phyloP scores from a whole-genome alignment of 2,329 filamentous ascomycete species.

The Dichotomopilus funicola region DNA sequence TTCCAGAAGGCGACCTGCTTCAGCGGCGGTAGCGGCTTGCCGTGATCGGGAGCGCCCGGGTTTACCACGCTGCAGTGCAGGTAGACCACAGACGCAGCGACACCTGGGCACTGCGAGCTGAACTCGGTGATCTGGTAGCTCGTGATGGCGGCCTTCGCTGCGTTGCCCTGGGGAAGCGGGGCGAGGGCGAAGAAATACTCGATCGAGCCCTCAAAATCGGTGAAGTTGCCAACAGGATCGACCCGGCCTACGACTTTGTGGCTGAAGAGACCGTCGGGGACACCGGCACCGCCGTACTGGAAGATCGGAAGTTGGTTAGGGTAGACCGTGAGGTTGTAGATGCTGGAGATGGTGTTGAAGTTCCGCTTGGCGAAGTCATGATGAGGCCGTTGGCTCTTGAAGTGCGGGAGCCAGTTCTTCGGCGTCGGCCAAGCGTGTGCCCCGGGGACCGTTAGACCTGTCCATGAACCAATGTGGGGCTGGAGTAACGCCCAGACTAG shows the following conservation, averaged over 20 bases:
- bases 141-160: constrained; percentile 28
- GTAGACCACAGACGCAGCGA: constrained; percentile 34
- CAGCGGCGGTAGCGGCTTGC: constrained; percentile 28
- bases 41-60: constrained; percentile 26
- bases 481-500: constrained; percentile 5
- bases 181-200: constrained; percentile 41
- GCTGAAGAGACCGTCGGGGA: constrained; percentile 35
- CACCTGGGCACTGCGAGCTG: constrained; percentile 29
- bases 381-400: constrained; percentile 6
- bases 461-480: neutral
- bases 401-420: neutral
- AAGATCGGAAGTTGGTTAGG: constrained; percentile 34
- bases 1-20: constrained; percentile 41
- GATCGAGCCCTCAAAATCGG: constrained; percentile 35
- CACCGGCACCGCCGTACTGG: constrained; percentile 27
- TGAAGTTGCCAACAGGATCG: constrained; percentile 37
- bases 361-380: constrained; percentile 27
- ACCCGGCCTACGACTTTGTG: constrained; percentile 34
- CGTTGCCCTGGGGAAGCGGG: constrained; percentile 28
- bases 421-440: constrained; percentile 8
- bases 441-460: neutral
- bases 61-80: constrained; percentile 30
- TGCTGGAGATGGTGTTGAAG: constrained; percentile 31
- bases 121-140: constrained; percentile 30
- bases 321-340: constrained; percentile 37